Percentiles rank a stretch among this genome's conserved stretches.
Conservation (phyloP, 2,329 filamentous ascomycete genomes). For the Fonsecaea multimorphosa region DNA sequence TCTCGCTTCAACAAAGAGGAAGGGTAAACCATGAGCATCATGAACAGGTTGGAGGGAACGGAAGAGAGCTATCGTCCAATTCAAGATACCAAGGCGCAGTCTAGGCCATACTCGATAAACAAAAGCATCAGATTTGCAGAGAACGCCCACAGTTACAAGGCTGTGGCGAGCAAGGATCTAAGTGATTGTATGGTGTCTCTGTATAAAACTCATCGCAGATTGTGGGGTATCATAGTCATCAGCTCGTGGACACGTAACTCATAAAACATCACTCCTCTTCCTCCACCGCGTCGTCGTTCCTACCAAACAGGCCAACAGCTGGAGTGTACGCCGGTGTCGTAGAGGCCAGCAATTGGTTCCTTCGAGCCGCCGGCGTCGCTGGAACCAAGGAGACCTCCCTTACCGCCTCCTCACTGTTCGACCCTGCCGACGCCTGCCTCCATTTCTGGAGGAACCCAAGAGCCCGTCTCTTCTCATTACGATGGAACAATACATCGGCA, state of each 20-base stretch:
- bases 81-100: not conserved
- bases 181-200: not conserved
- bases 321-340: constrained; percentile 35
- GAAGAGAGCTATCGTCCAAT: not conserved
- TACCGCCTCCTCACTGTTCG: constrained; percentile 11
- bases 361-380: constrained; percentile 32
- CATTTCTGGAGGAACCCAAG: constrained; percentile 27
- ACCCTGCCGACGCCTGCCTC: constrained; percentile 19
- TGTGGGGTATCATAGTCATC: constrained; percentile 13
- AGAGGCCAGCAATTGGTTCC: constrained; percentile 31
- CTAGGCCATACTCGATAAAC: not conserved
- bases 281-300: constrained; percentile 4
- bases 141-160: not conserved
- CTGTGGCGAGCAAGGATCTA: not conserved
- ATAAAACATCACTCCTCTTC: constrained; percentile 16
- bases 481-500: constrained; percentile 28
- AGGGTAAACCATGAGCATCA: not conserved
- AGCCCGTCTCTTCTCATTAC: constrained; percentile 32
- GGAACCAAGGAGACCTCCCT: constrained; percentile 25
- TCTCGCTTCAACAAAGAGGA: not conserved
- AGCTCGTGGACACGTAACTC: constrained; percentile 14
- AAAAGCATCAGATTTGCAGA: not conserved
- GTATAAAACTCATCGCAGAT: not conserved
- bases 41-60: not conserved
- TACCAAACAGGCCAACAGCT: constrained; percentile 26